Percentiles rank a stretch among this genome's conserved stretches.
These are phyloP conservation scores for Brassica cretica DNA, from an alignment of 345 rosid genomes.

Conservation along the genomic window DNA sequence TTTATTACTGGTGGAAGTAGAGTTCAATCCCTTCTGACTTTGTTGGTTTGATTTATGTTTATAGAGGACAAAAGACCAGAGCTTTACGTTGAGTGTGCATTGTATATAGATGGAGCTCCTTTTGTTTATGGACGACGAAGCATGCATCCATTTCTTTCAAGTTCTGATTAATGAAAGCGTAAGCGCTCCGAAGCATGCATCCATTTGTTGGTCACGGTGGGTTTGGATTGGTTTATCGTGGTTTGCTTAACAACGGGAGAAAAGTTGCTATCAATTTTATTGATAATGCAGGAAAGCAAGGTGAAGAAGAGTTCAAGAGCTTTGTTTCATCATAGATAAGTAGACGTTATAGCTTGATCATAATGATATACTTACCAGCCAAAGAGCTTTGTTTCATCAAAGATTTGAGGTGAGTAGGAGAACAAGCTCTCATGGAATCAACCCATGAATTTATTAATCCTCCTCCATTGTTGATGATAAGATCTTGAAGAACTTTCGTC, in stretches of 20 bases:
- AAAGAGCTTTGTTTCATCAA: not conserved
- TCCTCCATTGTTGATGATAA: conserved; percentile 45
- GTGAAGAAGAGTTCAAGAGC: conserved; percentile 80
- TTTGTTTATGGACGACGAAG: conserved; percentile 71
- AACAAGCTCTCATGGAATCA: conserved; percentile 86
- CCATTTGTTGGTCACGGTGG: conserved; percentile 72
- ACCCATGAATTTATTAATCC: conserved; percentile 59
- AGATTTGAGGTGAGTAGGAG: conserved; percentile 72
- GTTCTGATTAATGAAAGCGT: conserved; percentile 97
- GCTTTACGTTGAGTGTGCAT: too few relatives aligned
- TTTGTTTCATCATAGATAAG: too few relatives aligned
- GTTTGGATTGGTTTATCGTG: conserved; percentile 73
- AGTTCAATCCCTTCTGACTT: not conserved
- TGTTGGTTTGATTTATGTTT: too few relatives aligned
- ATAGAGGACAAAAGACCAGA: too few relatives aligned
- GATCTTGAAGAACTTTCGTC: conserved; percentile 42
- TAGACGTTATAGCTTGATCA: too few relatives aligned
- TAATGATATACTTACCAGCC: too few relatives aligned
- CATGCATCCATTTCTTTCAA: conserved; percentile 95
- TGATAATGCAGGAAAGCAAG: conserved; percentile 90
- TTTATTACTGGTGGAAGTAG: conserved; percentile 3
- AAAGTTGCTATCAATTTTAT: conserved; percentile 79
- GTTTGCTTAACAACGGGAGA: conserved; percentile 62
- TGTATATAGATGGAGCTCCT: too few relatives aligned
- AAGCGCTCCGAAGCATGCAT: conserved; percentile 46